A percentile compares a stretch with the other conserved stretches of the same genome.
Evolutionary conservation across 2,329 filamentous ascomycete species (phyloP).

Genomic region (Ophiostoma australiae): DNA sequence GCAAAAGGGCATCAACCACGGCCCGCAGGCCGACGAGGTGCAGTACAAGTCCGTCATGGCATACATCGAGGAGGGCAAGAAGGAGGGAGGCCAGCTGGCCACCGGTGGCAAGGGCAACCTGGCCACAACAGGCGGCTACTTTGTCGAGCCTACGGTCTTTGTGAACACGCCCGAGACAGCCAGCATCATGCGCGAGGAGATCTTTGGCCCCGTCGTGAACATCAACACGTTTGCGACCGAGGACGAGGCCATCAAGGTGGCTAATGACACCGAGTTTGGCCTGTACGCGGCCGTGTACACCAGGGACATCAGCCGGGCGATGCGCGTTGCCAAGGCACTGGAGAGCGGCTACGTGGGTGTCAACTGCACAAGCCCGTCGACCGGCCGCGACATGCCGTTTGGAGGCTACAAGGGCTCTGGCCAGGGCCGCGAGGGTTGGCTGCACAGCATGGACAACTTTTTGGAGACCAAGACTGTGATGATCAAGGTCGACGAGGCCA

Average conservation of each 20-base stretch:
- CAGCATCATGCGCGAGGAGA: constrained; percentile 46
- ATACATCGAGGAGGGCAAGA: constrained; percentile 37
- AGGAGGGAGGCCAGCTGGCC: constrained; percentile 31
- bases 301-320: constrained; percentile 40
- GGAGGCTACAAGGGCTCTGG: constrained; percentile 41
- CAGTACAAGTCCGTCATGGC: constrained; percentile 40
- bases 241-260: constrained; percentile 44
- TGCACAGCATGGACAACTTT: constrained; percentile 36
- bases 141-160: constrained; percentile 41
- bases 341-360: constrained; percentile 54
- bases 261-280: constrained; percentile 52
- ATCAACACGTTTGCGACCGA: constrained; percentile 49
- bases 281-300: constrained; percentile 50
- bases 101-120: constrained; percentile 30
- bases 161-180: constrained; percentile 35
- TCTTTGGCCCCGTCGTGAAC: constrained; percentile 51
- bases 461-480: constrained; percentile 33
- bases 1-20: constrained; percentile 34
- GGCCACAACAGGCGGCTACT: constrained; percentile 32
- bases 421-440: constrained; percentile 35
- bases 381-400: constrained; percentile 37
- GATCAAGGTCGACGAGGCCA: constrained; percentile 28
- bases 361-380: constrained; percentile 40
- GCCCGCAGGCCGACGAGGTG: constrained; percentile 43
- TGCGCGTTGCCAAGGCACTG: constrained; percentile 41